These are phyloP conservation scores for Rhizopus sp. DNA, from an alignment of 371 early-diverging fungal species.

Conservation along the genomic window DNA sequence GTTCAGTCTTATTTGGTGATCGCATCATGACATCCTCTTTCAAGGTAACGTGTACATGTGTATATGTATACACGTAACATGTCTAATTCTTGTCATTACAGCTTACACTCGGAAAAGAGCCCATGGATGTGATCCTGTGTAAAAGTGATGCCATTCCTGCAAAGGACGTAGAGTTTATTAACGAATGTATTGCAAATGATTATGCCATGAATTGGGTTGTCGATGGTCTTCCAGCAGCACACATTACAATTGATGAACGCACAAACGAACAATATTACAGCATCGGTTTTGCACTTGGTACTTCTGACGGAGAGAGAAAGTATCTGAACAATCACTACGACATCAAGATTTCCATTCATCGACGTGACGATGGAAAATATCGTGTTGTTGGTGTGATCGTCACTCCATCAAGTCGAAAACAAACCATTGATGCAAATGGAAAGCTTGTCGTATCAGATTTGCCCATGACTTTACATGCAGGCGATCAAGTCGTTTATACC, in stretches of 20 bases:
- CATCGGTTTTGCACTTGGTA: conserved; percentile 81
- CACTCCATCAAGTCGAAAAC: conserved; percentile 58
- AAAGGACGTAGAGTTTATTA: conserved; percentile 83
- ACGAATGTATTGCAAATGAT: conserved; percentile 79
- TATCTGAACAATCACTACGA: conserved; percentile 85
- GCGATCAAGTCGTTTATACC: conserved; percentile 68
- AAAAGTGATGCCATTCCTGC: conserved; percentile 55
- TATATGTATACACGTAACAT: background rate
- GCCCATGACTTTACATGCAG: conserved; percentile 51
- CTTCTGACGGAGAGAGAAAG: conserved; percentile 1
- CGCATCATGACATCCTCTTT: conserved; percentile 87
- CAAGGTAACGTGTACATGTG: conserved; percentile 50
- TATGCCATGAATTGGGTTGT: conserved; percentile 85
- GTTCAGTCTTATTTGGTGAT: conserved; percentile 95
- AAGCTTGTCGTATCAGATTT: conserved; percentile 37
- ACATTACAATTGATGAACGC: conserved; percentile 58
- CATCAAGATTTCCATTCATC: conserved; percentile 84
- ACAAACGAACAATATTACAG: conserved; percentile 66
- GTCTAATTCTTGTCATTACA: conserved; percentile 2
- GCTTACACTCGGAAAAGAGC: conserved; percentile 34
- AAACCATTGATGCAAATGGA: conserved; percentile 38
- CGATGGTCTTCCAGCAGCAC: conserved; percentile 93
- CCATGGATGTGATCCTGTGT: conserved; percentile 71
- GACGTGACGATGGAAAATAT: conserved; percentile 55
- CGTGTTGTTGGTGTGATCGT: conserved; percentile 92